Evolutionary conservation across 2,329 filamentous ascomycete species (phyloP).

Genomic region (Fusarium staphyleae): DNA sequence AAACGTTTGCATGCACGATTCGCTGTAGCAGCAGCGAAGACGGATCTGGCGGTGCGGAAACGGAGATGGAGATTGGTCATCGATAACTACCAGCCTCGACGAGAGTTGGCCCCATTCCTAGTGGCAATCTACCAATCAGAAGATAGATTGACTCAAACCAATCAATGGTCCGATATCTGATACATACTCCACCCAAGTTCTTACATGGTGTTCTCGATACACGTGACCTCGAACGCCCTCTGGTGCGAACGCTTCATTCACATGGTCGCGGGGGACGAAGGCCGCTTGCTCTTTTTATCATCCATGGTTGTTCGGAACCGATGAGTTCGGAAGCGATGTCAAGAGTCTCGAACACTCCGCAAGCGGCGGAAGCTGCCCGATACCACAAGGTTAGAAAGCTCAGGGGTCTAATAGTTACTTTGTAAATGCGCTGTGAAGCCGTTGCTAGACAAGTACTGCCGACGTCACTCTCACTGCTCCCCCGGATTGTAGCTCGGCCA

Average conservation of each 20-base stretch:
- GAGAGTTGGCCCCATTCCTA: slow-evolving; percentile 19
- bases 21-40: slow-evolving; percentile 9
- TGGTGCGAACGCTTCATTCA: slow-evolving; percentile 13
- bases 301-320: slow-evolving; percentile 9
- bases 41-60: slow-evolving; percentile 22
- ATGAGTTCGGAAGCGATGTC: slow-evolving; percentile 4
- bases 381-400: not conserved
- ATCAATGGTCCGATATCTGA: slow-evolving; percentile 5
- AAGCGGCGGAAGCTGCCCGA: not conserved
- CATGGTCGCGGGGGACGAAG: slow-evolving; percentile 30
- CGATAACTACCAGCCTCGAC: slow-evolving; percentile 21
- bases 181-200: not conserved
- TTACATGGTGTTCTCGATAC: slow-evolving; percentile 1
- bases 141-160: slow-evolving; percentile 4
- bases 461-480: slow-evolving; percentile 24
- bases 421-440: not conserved
- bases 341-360: no score
- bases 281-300: slow-evolving; percentile 9
- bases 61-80: slow-evolving; percentile 42
- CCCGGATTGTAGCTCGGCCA: slow-evolving; percentile 37
- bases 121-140: slow-evolving; percentile 38
- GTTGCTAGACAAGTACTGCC: slow-evolving; percentile 11
- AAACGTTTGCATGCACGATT: slow-evolving; percentile 20
- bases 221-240: slow-evolving; percentile 17
- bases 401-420: not conserved